Conservation (phyloP, 306 rosid species). For the Prosopis cineraria region DNA sequence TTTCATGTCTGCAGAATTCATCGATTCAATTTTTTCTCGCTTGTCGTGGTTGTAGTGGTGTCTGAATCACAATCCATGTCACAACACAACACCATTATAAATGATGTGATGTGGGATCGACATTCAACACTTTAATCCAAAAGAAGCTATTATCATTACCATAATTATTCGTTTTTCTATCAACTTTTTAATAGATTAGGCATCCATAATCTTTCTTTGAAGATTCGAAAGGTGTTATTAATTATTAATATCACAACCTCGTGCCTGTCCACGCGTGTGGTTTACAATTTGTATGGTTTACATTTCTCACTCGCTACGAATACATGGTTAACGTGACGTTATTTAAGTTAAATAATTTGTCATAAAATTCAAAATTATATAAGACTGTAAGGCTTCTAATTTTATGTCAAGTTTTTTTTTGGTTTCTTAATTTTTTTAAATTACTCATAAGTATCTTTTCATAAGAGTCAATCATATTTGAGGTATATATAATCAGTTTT, state of each 20-base stretch:
- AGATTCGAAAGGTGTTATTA: background rate
- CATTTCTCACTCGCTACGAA: background rate
- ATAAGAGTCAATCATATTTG: no score
- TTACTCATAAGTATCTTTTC: no score
- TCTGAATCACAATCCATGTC: slow-evolving; percentile 1
- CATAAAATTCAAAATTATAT: background rate
- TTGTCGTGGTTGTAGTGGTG: background rate
- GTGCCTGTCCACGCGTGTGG: background rate
- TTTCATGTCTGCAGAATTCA: background rate
- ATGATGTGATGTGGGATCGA: slow-evolving; percentile 4
- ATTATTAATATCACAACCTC: background rate
- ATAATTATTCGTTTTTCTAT: background rate
- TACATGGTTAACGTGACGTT: background rate
- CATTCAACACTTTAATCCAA: slow-evolving; percentile 21
- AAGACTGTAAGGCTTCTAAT: background rate
- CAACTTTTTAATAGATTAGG: background rate
- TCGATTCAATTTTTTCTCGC: background rate
- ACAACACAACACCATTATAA: background rate
- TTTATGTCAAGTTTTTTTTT: no score
- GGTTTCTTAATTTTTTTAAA: no score
- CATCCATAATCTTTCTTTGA: background rate
- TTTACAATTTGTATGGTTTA: background rate
- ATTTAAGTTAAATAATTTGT: background rate
- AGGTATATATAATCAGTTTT: no score
- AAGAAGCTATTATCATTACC: slow-evolving; percentile 20